A percentile compares a stretch with the other conserved stretches of the same genome.
These are phyloP conservation scores for Phallus indusiatus DNA, from an alignment of 768 basidiomycete species.

Conservation along the genomic window DNA sequence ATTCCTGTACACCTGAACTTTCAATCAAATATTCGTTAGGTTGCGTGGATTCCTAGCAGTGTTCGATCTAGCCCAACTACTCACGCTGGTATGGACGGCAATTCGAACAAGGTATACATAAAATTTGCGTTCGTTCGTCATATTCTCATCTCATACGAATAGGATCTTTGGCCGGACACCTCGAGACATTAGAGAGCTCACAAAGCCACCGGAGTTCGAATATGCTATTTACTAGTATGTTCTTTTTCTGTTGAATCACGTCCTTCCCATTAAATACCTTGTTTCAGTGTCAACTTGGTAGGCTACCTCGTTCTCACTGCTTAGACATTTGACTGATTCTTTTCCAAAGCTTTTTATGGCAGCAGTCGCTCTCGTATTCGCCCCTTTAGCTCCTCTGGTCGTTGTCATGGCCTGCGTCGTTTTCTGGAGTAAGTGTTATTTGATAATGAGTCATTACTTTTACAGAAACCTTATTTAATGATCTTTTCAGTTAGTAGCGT, in stretches of 20 bases:
- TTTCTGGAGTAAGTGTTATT: conserved; percentile 50
- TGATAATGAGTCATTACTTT: not conserved
- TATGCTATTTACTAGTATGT: conserved; percentile 78
- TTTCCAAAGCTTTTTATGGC: conserved; percentile 65
- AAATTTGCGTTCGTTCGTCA: not conserved
- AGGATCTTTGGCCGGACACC: conserved; percentile 83
- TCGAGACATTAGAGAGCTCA: conserved; percentile 84
- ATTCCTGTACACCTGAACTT: conserved; percentile 1
- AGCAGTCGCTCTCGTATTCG: conserved; percentile 91
- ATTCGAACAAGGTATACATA: conserved; percentile 65
- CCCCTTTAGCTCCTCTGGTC: conserved; percentile 89
- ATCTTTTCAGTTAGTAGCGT: conserved; percentile 43
- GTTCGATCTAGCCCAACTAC: conserved; percentile 91
- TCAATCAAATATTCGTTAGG: conserved; percentile 28
- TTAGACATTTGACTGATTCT: not conserved
- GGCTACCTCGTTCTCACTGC: conserved; percentile 17
- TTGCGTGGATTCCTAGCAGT: conserved; percentile 90
- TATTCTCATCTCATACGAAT: not conserved
- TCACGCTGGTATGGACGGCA: conserved; percentile 82
- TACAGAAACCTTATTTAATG: conserved; percentile 13
- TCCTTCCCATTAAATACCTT: conserved; percentile 11
- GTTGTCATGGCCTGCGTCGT: conserved; percentile 72
- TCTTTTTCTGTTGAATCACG: not conserved
- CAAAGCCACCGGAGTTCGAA: conserved; percentile 82
- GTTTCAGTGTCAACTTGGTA: conserved; percentile 46